A percentile compares a stretch with the other conserved stretches of the same genome.
These are phyloP conservation scores for Kodamaea neixiangensis DNA, from an alignment of 805 yeast genomes.

Conservation along the genomic window DNA sequence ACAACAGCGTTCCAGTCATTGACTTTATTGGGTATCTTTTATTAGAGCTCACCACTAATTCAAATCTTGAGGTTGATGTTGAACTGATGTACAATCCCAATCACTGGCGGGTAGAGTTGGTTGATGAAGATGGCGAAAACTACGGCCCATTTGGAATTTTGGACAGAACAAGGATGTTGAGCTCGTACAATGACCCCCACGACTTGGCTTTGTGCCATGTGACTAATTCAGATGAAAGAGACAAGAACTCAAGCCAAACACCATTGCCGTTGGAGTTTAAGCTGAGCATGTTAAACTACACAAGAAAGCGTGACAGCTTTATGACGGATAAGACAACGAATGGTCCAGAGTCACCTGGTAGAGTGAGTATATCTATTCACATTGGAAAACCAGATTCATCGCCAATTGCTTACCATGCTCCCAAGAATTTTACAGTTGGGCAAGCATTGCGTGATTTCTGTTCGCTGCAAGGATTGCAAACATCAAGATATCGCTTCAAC, in stretches of 20 bases:
- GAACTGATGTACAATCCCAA: conserved; percentile 51
- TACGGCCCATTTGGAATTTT: conserved; percentile 91
- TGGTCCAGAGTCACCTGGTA: conserved; percentile 14
- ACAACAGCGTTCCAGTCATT: conserved; percentile 30
- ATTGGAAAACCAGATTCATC: conserved; percentile 6
- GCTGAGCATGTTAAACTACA: conserved; percentile 17
- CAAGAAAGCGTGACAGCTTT: conserved; percentile 16
- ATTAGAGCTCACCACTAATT: conserved; percentile 13
- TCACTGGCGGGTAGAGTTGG: conserved; percentile 73
- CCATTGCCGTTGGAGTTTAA: conserved; percentile 53
- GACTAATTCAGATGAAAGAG: conserved; percentile 41
- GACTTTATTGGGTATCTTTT: conserved; percentile 46
- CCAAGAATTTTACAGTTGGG: conserved; percentile 18
- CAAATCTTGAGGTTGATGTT: background rate
- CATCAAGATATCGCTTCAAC: conserved; percentile 27
- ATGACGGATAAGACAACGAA: conserved; percentile 13
- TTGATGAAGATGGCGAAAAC: conserved; percentile 92
- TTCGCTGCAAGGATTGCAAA: conserved; percentile 28
- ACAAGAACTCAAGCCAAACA: conserved; percentile 50
- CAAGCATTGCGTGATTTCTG: conserved; percentile 31
- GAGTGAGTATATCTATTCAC: conserved; percentile 10
- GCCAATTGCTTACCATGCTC: conserved; percentile 6
- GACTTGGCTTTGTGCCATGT: conserved; percentile 79
- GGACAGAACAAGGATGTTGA: conserved; percentile 63
- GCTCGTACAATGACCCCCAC: conserved; percentile 71